phyloP scores from a whole-genome alignment of 306 rosid genomes.

The Inga laurina region DNA sequence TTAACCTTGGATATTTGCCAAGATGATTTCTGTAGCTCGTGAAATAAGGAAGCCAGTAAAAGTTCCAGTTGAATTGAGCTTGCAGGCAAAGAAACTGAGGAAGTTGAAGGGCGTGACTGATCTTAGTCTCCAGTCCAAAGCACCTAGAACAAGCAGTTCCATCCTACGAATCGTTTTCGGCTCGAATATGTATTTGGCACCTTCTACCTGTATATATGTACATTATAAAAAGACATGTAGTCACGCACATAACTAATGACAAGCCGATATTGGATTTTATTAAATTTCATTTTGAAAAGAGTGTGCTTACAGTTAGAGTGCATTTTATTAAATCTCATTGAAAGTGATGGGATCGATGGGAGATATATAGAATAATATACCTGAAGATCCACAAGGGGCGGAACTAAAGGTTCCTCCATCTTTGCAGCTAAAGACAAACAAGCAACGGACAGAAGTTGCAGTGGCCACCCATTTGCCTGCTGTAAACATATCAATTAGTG shows the following conservation, averaged over 20 bases:
- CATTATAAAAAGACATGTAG: not conserved
- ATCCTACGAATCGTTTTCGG: slow-evolving; percentile 69
- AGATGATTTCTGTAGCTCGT: slow-evolving; percentile 73
- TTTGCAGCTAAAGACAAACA: slow-evolving; percentile 97
- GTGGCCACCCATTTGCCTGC: slow-evolving; percentile 78
- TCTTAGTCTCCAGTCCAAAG: slow-evolving; percentile 86
- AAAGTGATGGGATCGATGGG: not conserved
- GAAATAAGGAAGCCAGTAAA: slow-evolving; percentile 59
- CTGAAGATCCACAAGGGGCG: slow-evolving; percentile 82
- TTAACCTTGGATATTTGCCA: slow-evolving; percentile 73
- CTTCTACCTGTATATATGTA: slow-evolving; percentile 58
- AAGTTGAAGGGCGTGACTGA: slow-evolving; percentile 82
- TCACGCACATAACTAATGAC: not conserved
- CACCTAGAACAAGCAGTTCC: slow-evolving; percentile 84
- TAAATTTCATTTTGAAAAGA: not conserved
- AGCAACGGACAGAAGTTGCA: slow-evolving; percentile 80
- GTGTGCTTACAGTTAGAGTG: not conserved
- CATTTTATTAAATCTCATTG: not conserved
- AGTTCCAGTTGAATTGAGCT: slow-evolving; percentile 59
- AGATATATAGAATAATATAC: slow-evolving; percentile 34
- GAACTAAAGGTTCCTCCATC: slow-evolving; percentile 96
- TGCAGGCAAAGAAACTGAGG: slow-evolving; percentile 69
- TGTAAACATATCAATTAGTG: slow-evolving; percentile 36
- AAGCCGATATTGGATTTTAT: not conserved
- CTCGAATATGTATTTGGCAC: slow-evolving; percentile 70